A percentile compares a stretch with the other conserved stretches of the same genome.
Evolutionary conservation across 352 stramenopile genomes (phyloP).

Genomic region (Pythium plurisporium): DNA sequence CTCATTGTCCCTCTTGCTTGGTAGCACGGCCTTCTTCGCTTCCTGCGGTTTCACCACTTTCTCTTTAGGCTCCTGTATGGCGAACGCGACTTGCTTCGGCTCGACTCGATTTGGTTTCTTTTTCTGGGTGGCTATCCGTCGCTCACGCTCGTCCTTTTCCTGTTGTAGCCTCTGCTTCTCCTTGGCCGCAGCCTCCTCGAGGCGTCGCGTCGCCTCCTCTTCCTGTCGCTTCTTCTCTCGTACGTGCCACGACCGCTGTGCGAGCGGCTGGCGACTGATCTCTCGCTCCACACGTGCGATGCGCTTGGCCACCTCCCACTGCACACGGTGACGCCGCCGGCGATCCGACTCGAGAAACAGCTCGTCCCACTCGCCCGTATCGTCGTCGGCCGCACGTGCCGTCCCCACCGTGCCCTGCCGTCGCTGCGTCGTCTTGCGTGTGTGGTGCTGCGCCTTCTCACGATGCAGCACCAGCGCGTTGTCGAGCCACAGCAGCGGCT

Average conservation of each 20-base stretch:
- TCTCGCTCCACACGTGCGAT: slow-evolving; percentile 68
- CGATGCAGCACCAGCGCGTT: slow-evolving; percentile 46
- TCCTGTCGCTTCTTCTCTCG: slow-evolving; percentile 19
- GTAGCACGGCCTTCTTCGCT: too few species aligned
- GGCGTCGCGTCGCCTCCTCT: slow-evolving; percentile 18
- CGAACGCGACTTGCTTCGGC: not conserved
- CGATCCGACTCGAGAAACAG: slow-evolving; percentile 29
- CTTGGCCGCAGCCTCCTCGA: slow-evolving; percentile 1
- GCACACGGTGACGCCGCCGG: slow-evolving; percentile 37
- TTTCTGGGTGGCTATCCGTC: slow-evolving; percentile 3
- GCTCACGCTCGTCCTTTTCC: slow-evolving; percentile 4
- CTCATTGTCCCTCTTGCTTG: not conserved
- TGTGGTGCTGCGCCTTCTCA: not conserved
- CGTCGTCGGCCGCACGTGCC: not conserved
- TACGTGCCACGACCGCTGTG: slow-evolving; percentile 56
- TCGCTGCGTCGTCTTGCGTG: not conserved
- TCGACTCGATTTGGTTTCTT: not conserved
- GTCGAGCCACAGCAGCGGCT: slow-evolving; percentile 49
- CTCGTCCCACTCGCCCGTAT: slow-evolving; percentile 9
- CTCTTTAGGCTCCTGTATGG: not conserved
- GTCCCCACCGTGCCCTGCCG: not conserved
- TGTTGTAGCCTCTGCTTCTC: slow-evolving; percentile 7
- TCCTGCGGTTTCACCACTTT: not conserved
- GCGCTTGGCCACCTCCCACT: slow-evolving; percentile 68
- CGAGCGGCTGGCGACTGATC: slow-evolving; percentile 38